A percentile compares a stretch with the other conserved stretches of the same genome.
phyloP scores from a whole-genome alignment of 2,329 filamentous ascomycete species.

The Sclerotinia sclerotiorum region DNA sequence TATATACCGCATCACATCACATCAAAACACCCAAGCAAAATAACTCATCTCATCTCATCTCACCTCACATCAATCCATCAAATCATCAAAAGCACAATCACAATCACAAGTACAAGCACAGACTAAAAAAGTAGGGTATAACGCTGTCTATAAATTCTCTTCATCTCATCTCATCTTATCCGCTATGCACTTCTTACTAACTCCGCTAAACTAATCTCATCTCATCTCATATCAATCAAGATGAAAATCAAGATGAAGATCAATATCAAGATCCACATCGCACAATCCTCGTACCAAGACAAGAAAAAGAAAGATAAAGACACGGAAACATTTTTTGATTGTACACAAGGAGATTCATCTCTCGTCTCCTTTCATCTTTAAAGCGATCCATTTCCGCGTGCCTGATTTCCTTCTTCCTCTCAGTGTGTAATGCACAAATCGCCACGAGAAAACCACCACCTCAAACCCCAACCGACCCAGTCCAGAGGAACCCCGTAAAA shows the following conservation, averaged over 20 bases:
- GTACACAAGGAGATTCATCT: constrained; percentile 17
- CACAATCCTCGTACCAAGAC: not conserved
- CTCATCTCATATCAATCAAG: not conserved
- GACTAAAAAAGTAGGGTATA: constrained; percentile 26
- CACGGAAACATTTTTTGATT: constrained; percentile 21
- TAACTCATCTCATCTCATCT: not conserved
- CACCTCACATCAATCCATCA: not conserved
- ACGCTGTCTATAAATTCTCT: constrained; percentile 30
- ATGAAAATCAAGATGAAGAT: too few relatives aligned
- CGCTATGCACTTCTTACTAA: constrained; percentile 7
- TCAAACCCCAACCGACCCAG: not conserved
- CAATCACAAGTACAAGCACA: not conserved
- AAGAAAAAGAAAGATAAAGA: constrained; percentile 1
- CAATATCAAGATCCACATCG: not conserved
- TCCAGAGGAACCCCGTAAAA: not conserved
- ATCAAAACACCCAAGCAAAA: too few relatives aligned
- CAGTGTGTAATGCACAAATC: not conserved
- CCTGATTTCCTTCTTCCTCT: not conserved
- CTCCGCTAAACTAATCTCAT: not conserved
- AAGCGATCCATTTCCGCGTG: not conserved
- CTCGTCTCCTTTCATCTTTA: not conserved
- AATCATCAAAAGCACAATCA: not conserved
- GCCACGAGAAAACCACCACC: not conserved
- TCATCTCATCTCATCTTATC: not conserved
- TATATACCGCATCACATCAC: too few relatives aligned